Evolutionary conservation across 257 asterid genomes (phyloP), one percentile per base, ranked within the genome.

Genomic region (Thymus quinquecostatus): DNA sequence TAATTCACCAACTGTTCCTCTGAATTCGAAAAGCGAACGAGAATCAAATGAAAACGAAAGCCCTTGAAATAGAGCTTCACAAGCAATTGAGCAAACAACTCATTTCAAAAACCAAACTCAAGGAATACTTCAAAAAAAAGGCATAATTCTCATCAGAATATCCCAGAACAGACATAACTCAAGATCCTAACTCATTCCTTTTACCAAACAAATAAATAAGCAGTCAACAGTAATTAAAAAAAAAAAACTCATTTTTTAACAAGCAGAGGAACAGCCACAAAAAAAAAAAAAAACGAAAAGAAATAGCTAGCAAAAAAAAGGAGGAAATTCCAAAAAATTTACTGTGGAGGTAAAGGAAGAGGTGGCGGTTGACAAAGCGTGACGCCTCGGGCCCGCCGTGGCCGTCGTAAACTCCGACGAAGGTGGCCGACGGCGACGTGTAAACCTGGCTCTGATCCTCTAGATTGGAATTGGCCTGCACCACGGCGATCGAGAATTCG

Each of bases 321-420:
- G 41, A 11, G 10, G 48, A 13, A 43, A 65, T 53, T 72, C 5
- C 14, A 62, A 9, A 41, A 38, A 3, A 0, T 53, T 60, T 82
- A 94, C 99, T 89, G 61, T 84, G 95, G 36, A 94, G 73, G 75
- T 91, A 86, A 64, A 95, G 89, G 62, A 94, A 88, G 66, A 91
- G 92, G 69, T 87, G 93, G 65, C 84, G 86, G 57, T 88, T 92
- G 62, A 94, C 89, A 71, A 94, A 94, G 30, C 96, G 92, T 40
- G 99, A 89, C 12, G 99, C 97, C 84, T 92, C 98, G 2, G 97
- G 95, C 5, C 99, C 99, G 29, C 99, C 99, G 43, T 95, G 99
- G 28, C 99, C 98, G 70, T 94, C 99, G 83, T 94, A 94, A 53
- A 94, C 96, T 11, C 99, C 99, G 62, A 94, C 75, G 61, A 83